A percentile compares a stretch with the other conserved stretches of the same genome.
Evolutionary conservation across 2,329 filamentous ascomycete species (phyloP).

Genomic region (Botrytis fragariae): DNA sequence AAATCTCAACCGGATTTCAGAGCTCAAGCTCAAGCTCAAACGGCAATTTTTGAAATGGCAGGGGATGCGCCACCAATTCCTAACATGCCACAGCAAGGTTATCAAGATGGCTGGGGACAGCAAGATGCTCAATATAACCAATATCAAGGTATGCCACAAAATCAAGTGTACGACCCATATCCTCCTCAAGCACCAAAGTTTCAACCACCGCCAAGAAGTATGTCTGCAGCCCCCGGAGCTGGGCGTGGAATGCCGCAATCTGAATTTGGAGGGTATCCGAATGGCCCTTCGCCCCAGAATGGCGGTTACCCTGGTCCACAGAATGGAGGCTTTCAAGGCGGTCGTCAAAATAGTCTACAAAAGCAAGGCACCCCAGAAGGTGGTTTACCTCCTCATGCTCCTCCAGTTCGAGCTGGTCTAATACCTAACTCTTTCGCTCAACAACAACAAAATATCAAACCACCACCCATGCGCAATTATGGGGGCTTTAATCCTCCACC

Average conservation of each 20-base stretch:
- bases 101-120: constrained; percentile 32
- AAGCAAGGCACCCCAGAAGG: constrained; percentile 35
- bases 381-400: constrained; percentile 57
- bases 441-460: constrained; percentile 50
- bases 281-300: constrained; percentile 24
- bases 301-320: constrained; percentile 22
- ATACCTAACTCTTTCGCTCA: constrained; percentile 58
- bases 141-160: constrained; percentile 23
- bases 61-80: constrained; percentile 59
- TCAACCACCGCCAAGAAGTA: constrained; percentile 32
- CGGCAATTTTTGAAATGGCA: constrained; percentile 73
- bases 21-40: constrained; percentile 50
- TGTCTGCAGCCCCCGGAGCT: constrained; percentile 32
- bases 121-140: constrained; percentile 29
- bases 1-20: constrained; percentile 67
- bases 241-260: constrained; percentile 26
- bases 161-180: constrained; percentile 28
- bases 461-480: constrained; percentile 49
- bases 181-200: constrained; percentile 29
- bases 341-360: constrained; percentile 30
- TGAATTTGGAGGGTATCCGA: constrained; percentile 25
- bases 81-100: constrained; percentile 32
- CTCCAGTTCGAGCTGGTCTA: constrained; percentile 61
- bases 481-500: constrained; percentile 28
- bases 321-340: constrained; percentile 23